Base-by-base conservation (phyloP, 805 yeast genomes). In the Candida ovalis region DNA sequence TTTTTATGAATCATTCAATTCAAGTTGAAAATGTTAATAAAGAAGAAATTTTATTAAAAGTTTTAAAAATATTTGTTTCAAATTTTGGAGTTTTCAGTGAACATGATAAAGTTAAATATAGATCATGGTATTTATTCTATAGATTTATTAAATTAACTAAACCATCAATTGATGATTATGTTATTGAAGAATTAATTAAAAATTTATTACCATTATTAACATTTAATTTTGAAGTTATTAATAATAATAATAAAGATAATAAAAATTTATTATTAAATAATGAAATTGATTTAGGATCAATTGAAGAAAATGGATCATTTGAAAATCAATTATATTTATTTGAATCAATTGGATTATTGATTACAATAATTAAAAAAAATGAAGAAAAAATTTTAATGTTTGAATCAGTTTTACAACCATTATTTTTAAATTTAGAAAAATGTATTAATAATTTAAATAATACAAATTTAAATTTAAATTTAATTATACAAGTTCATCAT, bases 61-160 rank as follows among this genome's bases (percentile, higher is more conserved):
- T 89, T 18, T 71, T 92, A 49, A 86, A 87, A 56, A 77, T 87
- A 21, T 92, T 94, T 62, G 80, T 89, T 40, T 81, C 94, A 17
- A 82, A 82, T 32, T 76, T 84, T 56, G 98, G 97, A 15, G 78
- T 92, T 52, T 90, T 88, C 65, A 88, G 85, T 67, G 72, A 75
- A 4, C 74, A 77, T 55, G 85, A 78, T 49, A 85, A 81, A 52
- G 97, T 91, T 3, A 82, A 90, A 58, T 74, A 81, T 47, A 82
- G 97, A 64, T 77, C 95, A 38, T 94, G 98, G 97, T 92, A 88
- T 64, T 72, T 91, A 53, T 88, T 92, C 58, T 84, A 84, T 60
- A 78, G 96, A 63, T 87, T 91, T 59, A 76, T 90, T 51, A 88
- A 86, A 62, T 71, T 85, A 42, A 84, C 92, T 1, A 85, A 82